Percentiles rank a stretch among this genome's conserved stretches.
Conservation (phyloP, 2,329 filamentous ascomycete species). For the Lizonia empirigonia region DNA sequence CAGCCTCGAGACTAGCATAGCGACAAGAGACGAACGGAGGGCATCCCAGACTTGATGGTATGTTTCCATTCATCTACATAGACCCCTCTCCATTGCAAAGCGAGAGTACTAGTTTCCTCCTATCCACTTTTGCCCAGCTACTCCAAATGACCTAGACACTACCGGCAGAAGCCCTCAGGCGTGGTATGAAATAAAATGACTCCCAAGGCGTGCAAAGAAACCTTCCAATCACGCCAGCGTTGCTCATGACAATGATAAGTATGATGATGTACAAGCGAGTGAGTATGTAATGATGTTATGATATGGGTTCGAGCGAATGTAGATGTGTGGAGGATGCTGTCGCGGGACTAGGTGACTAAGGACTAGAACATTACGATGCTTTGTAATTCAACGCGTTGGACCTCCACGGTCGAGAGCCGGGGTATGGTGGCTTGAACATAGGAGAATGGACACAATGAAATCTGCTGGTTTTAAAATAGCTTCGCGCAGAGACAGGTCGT, state of each 20-base stretch:
- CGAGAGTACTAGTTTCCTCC: background rate
- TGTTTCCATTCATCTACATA: background rate
- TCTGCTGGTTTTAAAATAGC: background rate
- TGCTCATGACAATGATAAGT: background rate
- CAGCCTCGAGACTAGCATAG: too few relatives aligned
- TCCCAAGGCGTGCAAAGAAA: background rate
- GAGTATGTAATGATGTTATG: constrained; percentile 3
- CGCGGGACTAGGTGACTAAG: constrained; percentile 35
- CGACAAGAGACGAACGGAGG: too few relatives aligned
- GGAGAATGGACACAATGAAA: constrained; percentile 7
- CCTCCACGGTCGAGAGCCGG: constrained; percentile 22
- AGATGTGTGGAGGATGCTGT: constrained; percentile 23
- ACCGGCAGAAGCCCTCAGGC: background rate
- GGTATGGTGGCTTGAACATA: constrained; percentile 8
- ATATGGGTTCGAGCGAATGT: constrained; percentile 10
- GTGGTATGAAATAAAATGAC: background rate
- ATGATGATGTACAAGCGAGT: constrained; percentile 7
- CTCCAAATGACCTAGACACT: background rate
- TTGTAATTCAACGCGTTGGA: constrained; percentile 33
- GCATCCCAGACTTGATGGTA: background rate
- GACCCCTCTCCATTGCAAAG: background rate
- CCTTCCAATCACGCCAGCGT: background rate
- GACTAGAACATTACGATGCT: constrained; percentile 41
- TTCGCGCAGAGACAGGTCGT: background rate
- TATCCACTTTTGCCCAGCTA: too few relatives aligned